Evolutionary conservation across 352 stramenopile genomes (phyloP).

Genomic region (Pythium grandisporangium): DNA sequence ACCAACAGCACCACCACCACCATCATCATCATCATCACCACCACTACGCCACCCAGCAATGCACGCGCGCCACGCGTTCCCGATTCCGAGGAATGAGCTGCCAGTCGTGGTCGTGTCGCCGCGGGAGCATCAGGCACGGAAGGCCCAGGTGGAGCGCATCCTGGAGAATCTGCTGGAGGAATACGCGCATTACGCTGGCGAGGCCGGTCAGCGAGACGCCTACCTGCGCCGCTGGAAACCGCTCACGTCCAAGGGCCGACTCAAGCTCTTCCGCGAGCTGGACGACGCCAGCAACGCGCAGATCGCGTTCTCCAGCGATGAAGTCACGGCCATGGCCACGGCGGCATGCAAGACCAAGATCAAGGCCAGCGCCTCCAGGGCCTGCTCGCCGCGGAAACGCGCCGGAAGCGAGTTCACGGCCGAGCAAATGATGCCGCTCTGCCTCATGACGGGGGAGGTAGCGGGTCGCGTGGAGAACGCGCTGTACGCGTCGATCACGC

Average conservation of each 20-base stretch:
- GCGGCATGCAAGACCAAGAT: not conserved
- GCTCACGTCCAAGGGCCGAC: slow-evolving; percentile 24
- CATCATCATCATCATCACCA: not conserved
- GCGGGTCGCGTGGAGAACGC: slow-evolving; percentile 13
- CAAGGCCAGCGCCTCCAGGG: not conserved
- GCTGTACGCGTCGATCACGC: slow-evolving; percentile 7
- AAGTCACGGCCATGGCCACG: not conserved
- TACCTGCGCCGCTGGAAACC: slow-evolving; percentile 33
- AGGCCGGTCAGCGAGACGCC: slow-evolving; percentile 18
- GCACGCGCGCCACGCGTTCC: slow-evolving; percentile 21
- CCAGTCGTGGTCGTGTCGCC: slow-evolving; percentile 26
- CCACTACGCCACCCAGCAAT: not conserved
- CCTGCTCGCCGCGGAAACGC: not conserved
- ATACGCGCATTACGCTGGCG: slow-evolving; percentile 34
- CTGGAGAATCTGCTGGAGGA: slow-evolving; percentile 31
- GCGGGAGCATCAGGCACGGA: slow-evolving; percentile 22
- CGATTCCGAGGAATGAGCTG: slow-evolving; percentile 33
- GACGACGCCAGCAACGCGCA: not conserved
- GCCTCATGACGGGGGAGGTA: slow-evolving; percentile 10
- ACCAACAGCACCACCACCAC: not conserved
- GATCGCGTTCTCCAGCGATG: not conserved
- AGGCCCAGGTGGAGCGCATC: slow-evolving; percentile 31
- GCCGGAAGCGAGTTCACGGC: not conserved
- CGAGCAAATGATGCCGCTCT: slow-evolving; percentile 6
- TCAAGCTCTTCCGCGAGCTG: slow-evolving; percentile 42